Evolutionary conservation across 345 rosid species (phyloP), one percentile per base, ranked within the genome.

Genomic region (Arabidopsis thaliana): DNA sequence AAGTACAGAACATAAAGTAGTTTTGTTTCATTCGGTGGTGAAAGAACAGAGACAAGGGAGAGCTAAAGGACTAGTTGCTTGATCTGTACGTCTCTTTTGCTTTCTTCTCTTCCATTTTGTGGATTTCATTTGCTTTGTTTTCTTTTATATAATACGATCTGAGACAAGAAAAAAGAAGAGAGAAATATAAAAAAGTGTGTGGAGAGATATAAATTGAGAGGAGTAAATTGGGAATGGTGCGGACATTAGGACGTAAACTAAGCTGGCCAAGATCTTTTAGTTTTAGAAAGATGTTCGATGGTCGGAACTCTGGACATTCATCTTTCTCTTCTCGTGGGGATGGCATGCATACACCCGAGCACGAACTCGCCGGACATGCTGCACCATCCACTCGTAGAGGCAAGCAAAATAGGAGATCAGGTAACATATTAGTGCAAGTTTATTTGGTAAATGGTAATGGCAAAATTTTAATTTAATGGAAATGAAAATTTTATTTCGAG

Each of bases 251-350:
- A 33, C 87, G 83, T 10, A 85, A 81, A 56, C 76, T 41, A 37
- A 89, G 85, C 81, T 73, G 74, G 69, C 83, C 84, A 14, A 83
- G 69, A 76, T 87, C 96, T 24, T 84, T 86, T 77, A 63, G 77
- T 42, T 55, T 82, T 66, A 82, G 77, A 70, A 81, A 65, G 74
- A 83, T 85, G 87, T 77, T 75, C 37, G 98, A 87, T 3, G 80
- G 67, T 72, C 79, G 86, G 5, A 72, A 78, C 69, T 71, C 68
- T 37, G 81, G 81, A 48, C 40, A 58, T 32, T 78, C 73, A 3
- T 78, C 81, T 2, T 78, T 78, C 59, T 72, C 81, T 72, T 78
- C 81, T 66, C 78, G 81, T 1, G 80, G 28, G 67, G 80, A 25
- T 59, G 83, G 75, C 82, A 83, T 22, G 16, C 50, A 22, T 62